Evolutionary conservation across 2,329 filamentous ascomycete genomes (phyloP), one percentile per base, ranked within the genome.

Genomic region (Clonostachys sp.): DNA sequence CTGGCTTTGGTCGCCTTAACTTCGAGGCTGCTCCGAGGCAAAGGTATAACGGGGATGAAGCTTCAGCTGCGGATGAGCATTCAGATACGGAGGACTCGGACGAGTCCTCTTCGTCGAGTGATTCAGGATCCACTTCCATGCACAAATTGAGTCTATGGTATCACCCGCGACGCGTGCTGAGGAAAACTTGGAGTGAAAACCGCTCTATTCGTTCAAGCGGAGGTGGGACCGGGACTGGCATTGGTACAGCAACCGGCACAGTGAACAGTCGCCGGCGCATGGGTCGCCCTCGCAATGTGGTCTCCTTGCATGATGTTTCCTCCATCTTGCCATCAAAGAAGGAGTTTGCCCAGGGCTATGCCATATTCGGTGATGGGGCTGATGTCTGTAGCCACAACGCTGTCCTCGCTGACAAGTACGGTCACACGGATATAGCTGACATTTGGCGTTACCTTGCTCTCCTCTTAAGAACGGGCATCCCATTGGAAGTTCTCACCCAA

Each of bases 331-430:
- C 91, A 0, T 87, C 89, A 4, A 94, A 91, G 62, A 78, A 78
- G 50, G 77, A 83, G 47, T 78, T 96, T 51, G 94, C 91, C 3
- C 73, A 82, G 48, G 81, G 87, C 54, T 99, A 97, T 65, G 79
- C 78, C 20, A 87, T 96, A 13, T 91, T 94, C 61, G 91, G 91
- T 5, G 83, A 91, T 51, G 86, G 87, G 1, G 80, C 83, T n/a
- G 80, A 86, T 36, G 83, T 96, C 5, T 97, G 92, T 64, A 75
- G 80, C 41, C 86, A 95, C 57, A 99, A 99, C 63, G 89, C 91
- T 9, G 68, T 70, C 2, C 83, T 95, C 42, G 91, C 92, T 9
- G 77, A 83, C 54, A 84, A 81, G 52, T 77, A 86, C 55, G 88
- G 86, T 5, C 79, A 82, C 52, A 64, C 74, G 13, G 89, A 96